A percentile compares a stretch with the other conserved stretches of the same genome.
These are phyloP conservation scores for Metrosideros polymorpha DNA, from an alignment of 441 rosid genomes.

Conservation along the genomic window DNA sequence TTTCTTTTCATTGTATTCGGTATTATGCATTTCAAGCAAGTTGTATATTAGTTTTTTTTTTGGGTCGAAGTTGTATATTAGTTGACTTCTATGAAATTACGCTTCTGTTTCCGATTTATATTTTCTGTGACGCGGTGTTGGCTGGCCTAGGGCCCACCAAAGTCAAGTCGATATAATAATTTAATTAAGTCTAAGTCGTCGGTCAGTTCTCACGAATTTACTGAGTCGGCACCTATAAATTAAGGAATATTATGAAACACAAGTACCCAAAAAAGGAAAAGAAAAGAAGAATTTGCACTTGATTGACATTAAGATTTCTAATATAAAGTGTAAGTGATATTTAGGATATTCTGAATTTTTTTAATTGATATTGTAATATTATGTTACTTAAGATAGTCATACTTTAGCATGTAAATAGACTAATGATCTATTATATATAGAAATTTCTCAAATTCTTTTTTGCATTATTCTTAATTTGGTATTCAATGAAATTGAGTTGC, in stretches of 20 bases:
- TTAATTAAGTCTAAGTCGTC: neutral
- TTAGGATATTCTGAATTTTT: too few relatives aligned
- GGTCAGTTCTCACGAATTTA: too few relatives aligned
- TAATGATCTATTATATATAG: too few relatives aligned
- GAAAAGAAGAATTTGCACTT: neutral
- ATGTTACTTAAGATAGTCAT: too few relatives aligned
- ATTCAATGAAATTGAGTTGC: neutral
- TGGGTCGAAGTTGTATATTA: too few relatives aligned
- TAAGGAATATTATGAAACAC: neutral
- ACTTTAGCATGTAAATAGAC: too few relatives aligned
- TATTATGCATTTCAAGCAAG: neutral
- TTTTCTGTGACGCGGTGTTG: neutral
- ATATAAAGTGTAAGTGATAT: too few relatives aligned
- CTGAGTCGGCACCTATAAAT: too few relatives aligned
- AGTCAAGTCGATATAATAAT: neutral
- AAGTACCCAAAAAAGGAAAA: neutral
- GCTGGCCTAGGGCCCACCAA: neutral
- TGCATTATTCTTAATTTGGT: neutral
- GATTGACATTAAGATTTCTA: too few relatives aligned
- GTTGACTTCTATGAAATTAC: neutral
- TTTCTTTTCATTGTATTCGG: neutral
- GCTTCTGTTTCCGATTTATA: neutral
- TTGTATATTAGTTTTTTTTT: too few relatives aligned
- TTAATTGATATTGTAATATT: too few relatives aligned
- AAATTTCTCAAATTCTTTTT: too few relatives aligned